Base-by-base conservation (phyloP, 2,329 filamentous ascomycete species). In the Aspergillus eucalypticola region DNA sequence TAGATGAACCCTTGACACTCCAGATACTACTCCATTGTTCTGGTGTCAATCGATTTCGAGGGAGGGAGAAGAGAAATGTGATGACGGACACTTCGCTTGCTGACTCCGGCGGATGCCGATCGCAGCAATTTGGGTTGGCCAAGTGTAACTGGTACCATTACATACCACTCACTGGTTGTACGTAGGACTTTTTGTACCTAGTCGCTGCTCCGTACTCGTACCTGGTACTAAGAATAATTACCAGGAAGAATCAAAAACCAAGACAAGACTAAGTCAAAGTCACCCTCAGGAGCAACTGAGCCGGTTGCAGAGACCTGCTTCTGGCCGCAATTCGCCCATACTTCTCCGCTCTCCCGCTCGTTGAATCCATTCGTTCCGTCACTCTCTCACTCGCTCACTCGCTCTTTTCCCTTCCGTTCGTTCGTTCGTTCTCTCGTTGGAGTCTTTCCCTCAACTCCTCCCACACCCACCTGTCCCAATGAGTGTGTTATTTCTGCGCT, bases 281-380 rank as follows among this genome's bases (percentile, higher is more conserved):
- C 8, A 51, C 21, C 51, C 27, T 29, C 50, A 53, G 52, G 13
- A 42, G 29, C 46, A 38, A 42, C 29, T 29, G 29, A 54, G 46
- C 58, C 42, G 57, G 56, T 39, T 44, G 51, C 54, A 39, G 54
- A 55, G 52, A 49, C 61, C 55, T 53, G 35, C 49, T 25, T 35
- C 46, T 52, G 42, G 17, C 42, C 44, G 54, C 50, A 23, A 29
- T 53, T 23, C 48, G 48, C 50, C 52, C 61, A 54, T 49, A 35
- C 32, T 59, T 56, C 56, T 60, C 49, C 58, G 62, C 32, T 35
- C 63, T 65, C 64, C 67, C 67, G 66, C 66, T 68, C 66, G 67
- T 63, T 64, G 63, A 66, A 64, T 66, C 63, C 53, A 23, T 42
- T 54, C 21, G 51, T 54, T 62, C 64, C 59, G 49, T 67, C 64